Evolutionary conservation across 176 grass and related monocot species (phyloP), one percentile per base, ranked within the genome.

Genomic region (Avena sativa): DNA sequence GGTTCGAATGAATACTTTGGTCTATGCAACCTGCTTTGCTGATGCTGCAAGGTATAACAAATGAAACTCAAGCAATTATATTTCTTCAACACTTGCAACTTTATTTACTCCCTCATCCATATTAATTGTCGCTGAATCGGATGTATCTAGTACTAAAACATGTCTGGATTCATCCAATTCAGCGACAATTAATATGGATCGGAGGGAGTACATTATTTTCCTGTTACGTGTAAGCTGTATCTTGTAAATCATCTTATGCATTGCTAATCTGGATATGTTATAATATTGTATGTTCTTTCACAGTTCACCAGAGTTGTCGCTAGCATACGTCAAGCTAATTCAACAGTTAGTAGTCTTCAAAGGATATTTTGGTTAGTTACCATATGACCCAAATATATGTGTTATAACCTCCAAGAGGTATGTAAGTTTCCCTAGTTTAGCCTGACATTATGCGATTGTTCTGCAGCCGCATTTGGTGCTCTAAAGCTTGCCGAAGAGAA

Each of bases 401-500:
- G 32, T 5, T 62, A 47, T 80, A n/a, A 40, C 56, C 51, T 86
- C 46, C 51, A 86, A 75, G 65, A 23, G 25, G 2, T 26, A 16
- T 76, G 44, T 23, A 76, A 62, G 44, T 74, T 36, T 36, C 32
- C 10, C 23, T 57, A 32, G 34, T 87, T 32, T 64, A 34, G 16
- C 25, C 47, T 73, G 86, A 58, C 50, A 43, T 38, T 77, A 5
- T 76, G 28, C 69, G 38, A 46, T 81, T 81, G 43, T 79, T 82
- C 56, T 91, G 55, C 75, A 99, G 94, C 83, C 74, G 97, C 97
- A 69, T 99, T 96, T 50, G 70, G 63, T 86, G 92, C 94, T 46
- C 94, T 99, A 62, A 94, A 93, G 92, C 72, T 94, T 80, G 90
- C 94, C 60, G 97, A 96, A 90, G 89, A 91, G 80, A 99, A 93